phyloP scores from a whole-genome alignment of 192 early-diverging fungal genomes.

The Backusella tarrabulga region DNA sequence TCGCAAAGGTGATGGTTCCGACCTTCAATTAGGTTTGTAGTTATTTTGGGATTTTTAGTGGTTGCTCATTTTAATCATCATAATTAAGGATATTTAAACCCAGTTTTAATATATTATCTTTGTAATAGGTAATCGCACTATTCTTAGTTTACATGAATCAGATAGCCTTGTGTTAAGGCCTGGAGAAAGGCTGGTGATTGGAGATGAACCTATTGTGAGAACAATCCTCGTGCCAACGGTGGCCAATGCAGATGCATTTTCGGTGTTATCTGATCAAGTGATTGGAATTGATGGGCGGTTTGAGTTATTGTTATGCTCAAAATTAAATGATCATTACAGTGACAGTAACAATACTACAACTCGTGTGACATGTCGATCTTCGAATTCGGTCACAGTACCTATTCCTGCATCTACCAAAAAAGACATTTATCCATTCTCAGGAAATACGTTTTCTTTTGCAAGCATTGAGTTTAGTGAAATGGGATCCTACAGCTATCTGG shows the following conservation, averaged over 20 bases:
- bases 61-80: background rate
- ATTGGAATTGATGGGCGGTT: slow-evolving; percentile 28
- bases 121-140: slow-evolving; percentile 18
- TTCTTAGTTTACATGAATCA: slow-evolving; percentile 25
- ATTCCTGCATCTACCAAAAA: slow-evolving; percentile 31
- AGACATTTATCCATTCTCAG: slow-evolving; percentile 25
- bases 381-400: slow-evolving; percentile 28
- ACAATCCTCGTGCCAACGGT: slow-evolving; percentile 35
- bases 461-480: slow-evolving; percentile 38
- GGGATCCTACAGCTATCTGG: slow-evolving; percentile 39
- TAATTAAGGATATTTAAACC: background rate
- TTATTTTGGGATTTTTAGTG: background rate
- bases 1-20: slow-evolving; percentile 22
- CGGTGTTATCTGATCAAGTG: slow-evolving; percentile 38
- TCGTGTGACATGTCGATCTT: slow-evolving; percentile 28
- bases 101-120: background rate
- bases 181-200: slow-evolving; percentile 33
- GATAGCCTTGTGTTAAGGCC: slow-evolving; percentile 27
- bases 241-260: slow-evolving; percentile 31
- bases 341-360: background rate
- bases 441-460: slow-evolving; percentile 38
- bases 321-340: slow-evolving; percentile 20
- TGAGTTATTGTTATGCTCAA: slow-evolving; percentile 45
- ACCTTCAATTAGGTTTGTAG: slow-evolving; percentile 17
- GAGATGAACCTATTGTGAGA: slow-evolving; percentile 12